Percentiles rank a stretch among this genome's conserved stretches.
Conservation (phyloP, 2,329 filamentous ascomycete species). For the Sporothrix inflata region DNA sequence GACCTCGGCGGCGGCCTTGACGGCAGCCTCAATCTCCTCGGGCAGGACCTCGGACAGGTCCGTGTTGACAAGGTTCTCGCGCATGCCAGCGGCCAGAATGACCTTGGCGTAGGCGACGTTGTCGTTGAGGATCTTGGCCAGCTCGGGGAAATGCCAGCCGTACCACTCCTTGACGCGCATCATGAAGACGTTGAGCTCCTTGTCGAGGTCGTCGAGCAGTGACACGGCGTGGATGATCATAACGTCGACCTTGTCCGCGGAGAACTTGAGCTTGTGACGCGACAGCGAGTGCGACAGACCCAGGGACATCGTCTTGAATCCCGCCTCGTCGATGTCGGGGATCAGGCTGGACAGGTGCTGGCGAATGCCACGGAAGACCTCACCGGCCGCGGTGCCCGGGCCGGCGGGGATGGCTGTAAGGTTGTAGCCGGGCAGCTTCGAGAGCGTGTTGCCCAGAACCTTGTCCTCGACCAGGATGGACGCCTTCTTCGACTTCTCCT, state of each 20-base stretch:
- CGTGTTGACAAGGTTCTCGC: constrained; percentile 72
- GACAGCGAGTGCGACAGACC: constrained; percentile 97
- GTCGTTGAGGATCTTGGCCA: constrained; percentile 96
- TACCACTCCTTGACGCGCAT: constrained; percentile 99
- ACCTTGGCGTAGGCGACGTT: constrained; percentile 92
- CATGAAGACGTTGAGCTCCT: constrained; percentile 97
- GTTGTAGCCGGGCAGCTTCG: constrained; percentile 85
- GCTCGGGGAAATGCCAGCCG: constrained; percentile 98
- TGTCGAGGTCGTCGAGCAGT: constrained; percentile 93
- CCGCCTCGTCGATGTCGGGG: constrained; percentile 80
- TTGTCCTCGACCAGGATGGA: constrained; percentile 92
- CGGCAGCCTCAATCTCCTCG: constrained; percentile 87
- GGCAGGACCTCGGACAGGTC: constrained; percentile 90
- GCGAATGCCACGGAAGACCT: constrained; percentile 93
- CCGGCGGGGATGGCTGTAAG: constrained; percentile 80
- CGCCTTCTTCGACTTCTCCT: constrained; percentile 90
- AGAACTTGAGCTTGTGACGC: constrained; percentile 98
- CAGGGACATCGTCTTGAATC: constrained; percentile 90
- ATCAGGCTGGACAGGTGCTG: constrained; percentile 88
- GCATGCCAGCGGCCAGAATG: constrained; percentile 86
- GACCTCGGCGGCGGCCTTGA: constrained; percentile 94
- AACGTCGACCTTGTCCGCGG: constrained; percentile 96
- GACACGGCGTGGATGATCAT: constrained; percentile 99
- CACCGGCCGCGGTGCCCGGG: constrained; percentile 78
- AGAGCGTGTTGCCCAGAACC: constrained; percentile 89